A percentile compares a stretch with the other conserved stretches of the same genome.
phyloP scores from a whole-genome alignment of 805 yeast species.

The Saturnispora diversa region DNA sequence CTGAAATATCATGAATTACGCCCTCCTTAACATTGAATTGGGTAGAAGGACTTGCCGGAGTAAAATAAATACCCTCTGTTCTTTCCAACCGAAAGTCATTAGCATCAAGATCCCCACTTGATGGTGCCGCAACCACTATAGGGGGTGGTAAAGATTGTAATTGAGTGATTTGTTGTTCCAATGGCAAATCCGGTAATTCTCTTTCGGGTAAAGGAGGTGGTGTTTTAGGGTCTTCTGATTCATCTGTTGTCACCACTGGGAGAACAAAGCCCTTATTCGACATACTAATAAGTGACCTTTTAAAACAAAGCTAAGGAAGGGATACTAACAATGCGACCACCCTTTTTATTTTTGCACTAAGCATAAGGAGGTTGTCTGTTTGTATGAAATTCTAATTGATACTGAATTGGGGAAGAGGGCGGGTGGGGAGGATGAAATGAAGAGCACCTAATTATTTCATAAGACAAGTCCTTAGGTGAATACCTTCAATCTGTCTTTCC shows the following conservation, averaged over 20 bases:
- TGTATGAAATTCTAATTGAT: too few species aligned
- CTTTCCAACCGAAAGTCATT: conserved; percentile 2
- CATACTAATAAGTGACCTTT: neutral
- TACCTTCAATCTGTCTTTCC: too few species aligned
- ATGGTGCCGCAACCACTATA: neutral
- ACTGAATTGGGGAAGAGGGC: too few species aligned
- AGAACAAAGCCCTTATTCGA: conserved; percentile 3
- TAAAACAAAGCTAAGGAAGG: too few species aligned
- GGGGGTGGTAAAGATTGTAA: neutral
- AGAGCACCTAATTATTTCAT: too few species aligned
- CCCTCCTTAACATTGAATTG: neutral
- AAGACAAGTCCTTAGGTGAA: too few species aligned
- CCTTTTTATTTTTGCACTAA: too few species aligned
- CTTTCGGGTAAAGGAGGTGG: neutral
- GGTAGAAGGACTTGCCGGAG: neutral
- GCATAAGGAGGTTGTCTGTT: too few species aligned
- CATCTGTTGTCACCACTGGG: neutral
- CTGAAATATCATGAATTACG: conserved; percentile 1
- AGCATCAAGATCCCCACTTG: neutral
- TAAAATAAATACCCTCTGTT: conserved; percentile 1
- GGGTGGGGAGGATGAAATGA: too few species aligned
- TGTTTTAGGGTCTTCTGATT: neutral
- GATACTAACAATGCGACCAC: too few species aligned
- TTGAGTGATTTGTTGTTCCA: conserved; percentile 2
- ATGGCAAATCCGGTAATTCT: conserved; percentile 3